Base-by-base conservation (phyloP, 2,329 filamentous ascomycete species). In the Talaromyces sp. region DNA sequence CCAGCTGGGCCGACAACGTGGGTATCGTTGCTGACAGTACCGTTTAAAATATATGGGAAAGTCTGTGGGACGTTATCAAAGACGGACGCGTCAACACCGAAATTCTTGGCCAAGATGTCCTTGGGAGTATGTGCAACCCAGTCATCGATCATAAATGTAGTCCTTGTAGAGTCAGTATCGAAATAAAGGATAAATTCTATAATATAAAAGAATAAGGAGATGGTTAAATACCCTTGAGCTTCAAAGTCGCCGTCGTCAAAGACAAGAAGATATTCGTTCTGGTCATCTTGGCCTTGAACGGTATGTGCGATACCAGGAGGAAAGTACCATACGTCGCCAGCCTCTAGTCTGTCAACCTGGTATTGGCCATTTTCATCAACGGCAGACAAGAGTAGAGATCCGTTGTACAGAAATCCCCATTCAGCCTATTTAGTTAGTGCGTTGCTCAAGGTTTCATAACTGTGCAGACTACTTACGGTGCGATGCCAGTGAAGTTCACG, bases 81-180 rank as follows among this genome's bases (percentile, higher is more conserved):
- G 53, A 87, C 80, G 0, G 81, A 81, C 25, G 81, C 78, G 55
- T 84, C 78, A 22, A 90, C 80, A 25, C 85, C 85, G 65, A 90
- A 89, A 76, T 89, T 90, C 75, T 88, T 89, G 39, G 87, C 86
- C 0, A 90, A 77, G 52, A 90, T 79, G 1, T 78, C 76, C 59
- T 82, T 84, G 0, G 88, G 87, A 0, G 87, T 90, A 69, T 89
- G 87, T 0, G 82, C 76, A 39, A 90, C 79, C 87, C 87, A 90
- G 75, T 90, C 87, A 64, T 87, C 86, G 27, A 90, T 80, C 75
- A 86, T 88, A 78, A 90, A 90, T 0, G 88, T 89, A 0, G 85
- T 88, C n/a, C 84, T 84, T 19, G 13, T 30, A 47, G 36, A 28
- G 27, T 62, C 6, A 33, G 32, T 25, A 39, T 55, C 25, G 22